Evolutionary conservation across 305 asterid genomes (phyloP).

Genomic region (Fraxinus xanthoxyloides): DNA sequence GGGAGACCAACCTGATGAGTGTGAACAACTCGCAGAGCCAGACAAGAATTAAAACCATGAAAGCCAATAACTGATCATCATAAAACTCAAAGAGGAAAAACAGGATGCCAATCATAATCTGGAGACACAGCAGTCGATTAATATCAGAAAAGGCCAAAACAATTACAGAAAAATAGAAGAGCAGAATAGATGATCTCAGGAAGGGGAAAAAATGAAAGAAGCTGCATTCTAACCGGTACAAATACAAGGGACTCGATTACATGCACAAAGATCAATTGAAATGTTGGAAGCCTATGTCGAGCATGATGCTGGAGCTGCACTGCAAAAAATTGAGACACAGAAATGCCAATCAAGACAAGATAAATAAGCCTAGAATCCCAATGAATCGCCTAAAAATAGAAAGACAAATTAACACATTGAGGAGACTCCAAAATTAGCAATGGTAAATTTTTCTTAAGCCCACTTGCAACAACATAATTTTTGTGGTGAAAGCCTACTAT

Average conservation of each 20-base stretch:
- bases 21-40: constrained; percentile 99
- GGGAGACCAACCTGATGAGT: constrained; percentile 68
- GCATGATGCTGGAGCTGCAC: constrained; percentile 99
- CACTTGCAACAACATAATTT: constrained; percentile 9
- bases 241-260: constrained; percentile 97
- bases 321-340: constrained; percentile 35
- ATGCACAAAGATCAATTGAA: constrained; percentile 96
- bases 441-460: neutral
- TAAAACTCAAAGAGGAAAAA: constrained; percentile 97
- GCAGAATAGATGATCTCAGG: constrained; percentile 2
- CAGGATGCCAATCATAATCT: constrained; percentile 98
- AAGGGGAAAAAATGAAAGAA: constrained; percentile 13
- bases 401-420: neutral
- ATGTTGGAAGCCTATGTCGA: constrained; percentile 96
- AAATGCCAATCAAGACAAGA: constrained; percentile 20
- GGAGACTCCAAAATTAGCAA: neutral
- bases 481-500: constrained; percentile 11
- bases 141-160: constrained; percentile 21
- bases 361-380: neutral
- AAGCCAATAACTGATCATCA: constrained; percentile 96
- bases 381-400: constrained; percentile 11
- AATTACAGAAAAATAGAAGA: neutral
- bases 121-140: constrained; percentile 31
- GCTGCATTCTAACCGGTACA: constrained; percentile 72
- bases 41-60: constrained; percentile 96